Evolutionary conservation across 176 grass and related monocot species (phyloP).

Genomic region (Aegilops speltoides): DNA sequence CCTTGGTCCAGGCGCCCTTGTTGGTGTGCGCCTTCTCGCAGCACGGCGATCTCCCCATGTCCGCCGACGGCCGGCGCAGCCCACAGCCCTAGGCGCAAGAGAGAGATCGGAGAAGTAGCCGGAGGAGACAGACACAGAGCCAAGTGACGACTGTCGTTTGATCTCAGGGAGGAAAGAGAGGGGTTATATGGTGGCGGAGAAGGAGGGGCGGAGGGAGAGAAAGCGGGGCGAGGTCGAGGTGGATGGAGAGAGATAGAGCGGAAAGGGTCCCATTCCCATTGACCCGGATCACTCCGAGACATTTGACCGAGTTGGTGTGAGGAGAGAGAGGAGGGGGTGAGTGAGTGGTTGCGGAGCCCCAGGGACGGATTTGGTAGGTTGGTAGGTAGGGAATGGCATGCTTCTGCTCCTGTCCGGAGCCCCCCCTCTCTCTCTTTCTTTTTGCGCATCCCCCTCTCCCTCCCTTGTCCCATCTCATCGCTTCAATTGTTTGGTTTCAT

Average conservation of each 20-base stretch:
- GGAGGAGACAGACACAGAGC: neutral
- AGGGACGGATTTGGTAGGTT: slow-evolving; percentile 47
- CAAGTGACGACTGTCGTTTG: neutral
- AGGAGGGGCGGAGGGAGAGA: slow-evolving; percentile 20
- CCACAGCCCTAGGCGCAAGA: neutral
- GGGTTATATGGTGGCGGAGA: neutral
- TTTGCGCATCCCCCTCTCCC: neutral
- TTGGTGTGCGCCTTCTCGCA: slow-evolving; percentile 96
- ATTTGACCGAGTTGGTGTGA: slow-evolving; percentile 67
- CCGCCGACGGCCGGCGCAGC: neutral
- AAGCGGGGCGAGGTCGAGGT: slow-evolving; percentile 4
- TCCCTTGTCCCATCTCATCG: neutral
- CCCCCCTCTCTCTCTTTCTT: neutral
- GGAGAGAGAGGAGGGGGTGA: neutral
- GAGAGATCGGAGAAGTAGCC: neutral
- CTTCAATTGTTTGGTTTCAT: neutral
- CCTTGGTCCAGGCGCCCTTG: slow-evolving; percentile 95
- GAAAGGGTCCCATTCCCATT: slow-evolving; percentile 24
- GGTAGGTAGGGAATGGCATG: slow-evolving; percentile 35
- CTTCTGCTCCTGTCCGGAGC: slow-evolving; percentile 9
- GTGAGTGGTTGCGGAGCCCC: slow-evolving; percentile 37
- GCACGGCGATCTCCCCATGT: slow-evolving; percentile 89
- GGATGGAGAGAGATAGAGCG: slow-evolving; percentile 23
- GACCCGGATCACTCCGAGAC: slow-evolving; percentile 26
- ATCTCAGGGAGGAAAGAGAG: neutral